Evolutionary conservation across 2,329 filamentous ascomycete genomes (phyloP).

Genomic region (Pseudogymnoascus sp.): DNA sequence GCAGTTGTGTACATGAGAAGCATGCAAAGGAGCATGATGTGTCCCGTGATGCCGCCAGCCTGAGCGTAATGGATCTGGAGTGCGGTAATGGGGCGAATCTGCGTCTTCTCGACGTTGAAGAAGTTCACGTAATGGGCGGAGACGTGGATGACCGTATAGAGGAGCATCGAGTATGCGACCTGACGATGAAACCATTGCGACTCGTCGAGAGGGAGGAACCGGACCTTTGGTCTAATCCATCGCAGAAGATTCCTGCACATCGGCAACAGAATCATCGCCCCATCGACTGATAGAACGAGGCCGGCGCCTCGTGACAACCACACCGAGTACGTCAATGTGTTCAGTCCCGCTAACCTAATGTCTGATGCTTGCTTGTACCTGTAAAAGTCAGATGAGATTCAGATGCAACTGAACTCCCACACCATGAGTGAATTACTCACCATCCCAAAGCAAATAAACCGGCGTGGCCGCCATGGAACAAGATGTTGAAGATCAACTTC

Average conservation of each 20-base stretch:
- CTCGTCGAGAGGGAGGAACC: conserved; percentile 89
- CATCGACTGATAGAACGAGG: conserved; percentile 75
- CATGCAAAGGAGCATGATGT: conserved; percentile 99
- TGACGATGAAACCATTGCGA: conserved; percentile 96
- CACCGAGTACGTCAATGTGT: conserved; percentile 77
- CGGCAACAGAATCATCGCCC: conserved; percentile 79
- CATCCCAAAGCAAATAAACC: conserved; percentile 79
- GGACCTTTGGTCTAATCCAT: conserved; percentile 76
- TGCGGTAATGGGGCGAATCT: conserved; percentile 73
- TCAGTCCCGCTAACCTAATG: conserved; percentile 64
- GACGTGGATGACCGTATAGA: conserved; percentile 75
- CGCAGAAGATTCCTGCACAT: conserved; percentile 90
- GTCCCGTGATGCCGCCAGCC: conserved; percentile 86
- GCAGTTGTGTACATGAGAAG: conserved; percentile 95
- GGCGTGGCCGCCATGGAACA: conserved; percentile 76
- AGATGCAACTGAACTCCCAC: conserved; percentile 25
- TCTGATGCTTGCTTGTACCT: conserved; percentile 76
- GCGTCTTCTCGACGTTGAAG: conserved; percentile 83
- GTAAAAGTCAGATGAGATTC: conserved; percentile 18
- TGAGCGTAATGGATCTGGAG: conserved; percentile 88
- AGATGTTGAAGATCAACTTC: conserved; percentile 71
- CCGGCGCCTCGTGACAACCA: conserved; percentile 95
- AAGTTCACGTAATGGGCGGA: conserved; percentile 93
- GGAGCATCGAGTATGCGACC: conserved; percentile 77
- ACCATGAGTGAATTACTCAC: conserved; percentile 39